Base-by-base conservation (phyloP, 176 grass and related monocot species). In the Guadua angustifolia region DNA sequence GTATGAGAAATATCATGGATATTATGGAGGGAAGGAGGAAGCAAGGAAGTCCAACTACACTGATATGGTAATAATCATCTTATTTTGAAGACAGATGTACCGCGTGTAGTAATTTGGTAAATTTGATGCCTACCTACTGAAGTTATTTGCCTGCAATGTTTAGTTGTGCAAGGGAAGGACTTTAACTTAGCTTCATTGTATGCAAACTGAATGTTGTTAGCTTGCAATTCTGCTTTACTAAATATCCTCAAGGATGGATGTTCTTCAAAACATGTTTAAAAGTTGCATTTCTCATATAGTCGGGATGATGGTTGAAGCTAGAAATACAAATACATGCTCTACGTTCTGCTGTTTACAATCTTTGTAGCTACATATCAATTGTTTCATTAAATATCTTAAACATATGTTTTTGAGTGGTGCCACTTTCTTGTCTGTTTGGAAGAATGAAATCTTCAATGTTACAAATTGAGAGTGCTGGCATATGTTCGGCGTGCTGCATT, bases 1-100 rank as follows among this genome's bases (percentile, higher is more conserved):
- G 88, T 99, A 99, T 73, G 96, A 99, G 82, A 95, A 99, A 43
- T 99, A 99, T 86, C 96, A 99, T 81, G 84, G 85, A 65, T 90
- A 86, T 61, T 95, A 91, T 1, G 96, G 96, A 89, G 96, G 96
- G 38, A 88, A 99, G 65, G 93, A 95, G 77, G 93, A 92, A 86
- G 29, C 93, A 84, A 99, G 96, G 77, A 99, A 99, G 84, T 81
- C 86, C 75, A 99, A 99, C 83, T 99, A 95, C 53, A 74, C 78
- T 82, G 96, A 99, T 80, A 95, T 99, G 96, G 96, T 99, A 90
- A 79, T 47, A 35, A 62, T 68, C 52, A 73, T 79, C 38, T 42
- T 65, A 32, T 62, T 29, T 12, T 1, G 19, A 43, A 71, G 44
- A 33, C 56, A 58, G 4, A 45, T 0, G 13, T 21, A 32, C 26